Conservation (phyloP, 164 flowering plant genomes). For the Macadamia integrifolia region DNA sequence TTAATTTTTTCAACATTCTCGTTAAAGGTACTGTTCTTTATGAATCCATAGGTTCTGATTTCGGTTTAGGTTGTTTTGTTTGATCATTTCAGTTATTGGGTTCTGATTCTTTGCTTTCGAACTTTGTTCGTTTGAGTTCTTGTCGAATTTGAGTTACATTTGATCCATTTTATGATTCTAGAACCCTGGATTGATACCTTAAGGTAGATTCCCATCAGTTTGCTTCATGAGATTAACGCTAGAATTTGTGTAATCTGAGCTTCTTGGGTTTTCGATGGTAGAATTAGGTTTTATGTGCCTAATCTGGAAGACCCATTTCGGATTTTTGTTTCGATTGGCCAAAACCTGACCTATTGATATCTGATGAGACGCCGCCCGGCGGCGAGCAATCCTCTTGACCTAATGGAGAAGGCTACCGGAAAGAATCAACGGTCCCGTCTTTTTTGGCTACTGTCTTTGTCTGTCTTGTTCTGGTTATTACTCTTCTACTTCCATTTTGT, state of each 20-base stretch:
- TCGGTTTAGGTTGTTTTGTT: neutral
- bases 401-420: slow-evolving; percentile 61
- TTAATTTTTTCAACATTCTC: neutral
- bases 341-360: slow-evolving; percentile 8
- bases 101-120: neutral
- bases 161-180: no score
- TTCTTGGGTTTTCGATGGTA: neutral
- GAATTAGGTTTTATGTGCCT: neutral
- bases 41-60: neutral
- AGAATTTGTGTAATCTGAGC: neutral
- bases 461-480: slow-evolving; percentile 66
- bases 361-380: slow-evolving; percentile 67
- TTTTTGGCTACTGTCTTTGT: slow-evolving; percentile 49
- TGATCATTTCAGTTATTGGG: neutral
- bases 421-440: slow-evolving; percentile 51
- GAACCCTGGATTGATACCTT: no score
- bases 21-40: no score
- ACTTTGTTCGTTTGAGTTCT: no score
- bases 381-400: slow-evolving; percentile 24
- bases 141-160: no score
- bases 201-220: no score
- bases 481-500: slow-evolving; percentile 72
- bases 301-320: neutral
- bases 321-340: neutral
- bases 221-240: neutral